Base-by-base conservation (phyloP, 2,329 filamentous ascomycete species). In the Sordariomycetes sp. region DNA sequence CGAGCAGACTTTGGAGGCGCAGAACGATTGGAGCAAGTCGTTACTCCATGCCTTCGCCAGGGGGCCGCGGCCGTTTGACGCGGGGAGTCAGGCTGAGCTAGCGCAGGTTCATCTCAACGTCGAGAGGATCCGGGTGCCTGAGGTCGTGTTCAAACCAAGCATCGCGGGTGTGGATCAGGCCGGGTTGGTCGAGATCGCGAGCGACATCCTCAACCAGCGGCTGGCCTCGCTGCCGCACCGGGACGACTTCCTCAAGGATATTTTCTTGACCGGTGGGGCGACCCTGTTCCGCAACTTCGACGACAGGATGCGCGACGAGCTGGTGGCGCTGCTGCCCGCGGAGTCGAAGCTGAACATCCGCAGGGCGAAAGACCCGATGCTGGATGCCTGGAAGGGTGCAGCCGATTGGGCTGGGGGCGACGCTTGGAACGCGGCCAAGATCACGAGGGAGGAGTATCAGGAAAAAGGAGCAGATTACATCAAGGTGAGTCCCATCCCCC, bases 71-170 rank as follows among this genome's bases (percentile, higher is more conserved):
- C 85, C 90, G 1, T 94, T 87, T 44, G 82, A 96, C 45, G 64
- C 79, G 0, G 78, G 86, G 36, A 84, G 79, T 37, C 83, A 92
- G 46, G 76, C 79, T 14, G 66, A 98, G 61, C 76, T 78, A 14
- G 79, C 87, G 56, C 90, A 96, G 59, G 66, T 98, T 33, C 92
- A 98, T 57, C 76, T 98, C 42, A 98, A 98, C 55, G 86, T 98
- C 35, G 88, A 96, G 66, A 81, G 90, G 36, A 94, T 96, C 57
- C 82, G 88, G 33, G 86, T 94, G 3, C 88, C 88, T 4, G 90
- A 96, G 61, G 82, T 95, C 8, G 73, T 94, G 14, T 95, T 95
- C 64, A 86, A 93, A 51, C 90, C 88, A 1, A 80, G 82, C 12
- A 94, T 96, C 50, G 88, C 88, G 0, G 88, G 88, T 6, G 64